These are phyloP conservation scores for Rhododendron molle DNA, from an alignment of 148 eudicot genomes.

Conservation along the genomic window DNA sequence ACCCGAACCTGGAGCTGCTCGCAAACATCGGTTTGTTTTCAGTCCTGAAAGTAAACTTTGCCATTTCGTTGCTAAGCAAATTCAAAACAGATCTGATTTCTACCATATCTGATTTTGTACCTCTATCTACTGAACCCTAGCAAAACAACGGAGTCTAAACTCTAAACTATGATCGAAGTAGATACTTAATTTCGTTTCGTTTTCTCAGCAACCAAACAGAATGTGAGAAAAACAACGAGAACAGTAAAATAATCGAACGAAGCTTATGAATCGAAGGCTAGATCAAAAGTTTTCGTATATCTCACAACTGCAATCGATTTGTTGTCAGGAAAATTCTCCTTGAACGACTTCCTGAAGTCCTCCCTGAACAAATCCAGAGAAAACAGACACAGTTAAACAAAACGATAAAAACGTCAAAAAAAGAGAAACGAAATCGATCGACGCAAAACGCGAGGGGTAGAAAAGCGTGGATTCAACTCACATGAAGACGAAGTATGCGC, in stretches of 20 bases:
- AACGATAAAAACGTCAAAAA: neutral
- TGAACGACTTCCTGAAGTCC: slow-evolving; percentile 31
- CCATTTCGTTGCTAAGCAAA: neutral
- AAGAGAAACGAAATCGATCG: neutral
- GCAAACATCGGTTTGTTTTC: neutral
- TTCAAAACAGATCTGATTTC: neutral
- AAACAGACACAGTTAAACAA: neutral
- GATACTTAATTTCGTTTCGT: neutral
- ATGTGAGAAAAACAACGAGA: neutral
- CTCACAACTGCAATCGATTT: slow-evolving; percentile 30
- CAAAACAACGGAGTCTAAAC: neutral
- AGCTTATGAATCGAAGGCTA: neutral
- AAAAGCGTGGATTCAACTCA: neutral
- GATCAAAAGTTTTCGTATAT: neutral
- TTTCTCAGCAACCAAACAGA: slow-evolving; percentile 1
- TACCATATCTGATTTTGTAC: neutral
- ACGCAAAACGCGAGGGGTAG: neutral
- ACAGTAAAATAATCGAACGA: neutral
- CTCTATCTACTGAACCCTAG: neutral
- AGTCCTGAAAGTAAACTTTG: neutral
- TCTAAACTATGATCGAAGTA: neutral
- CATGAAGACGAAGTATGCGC: slow-evolving; percentile 34
- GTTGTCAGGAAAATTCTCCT: slow-evolving; percentile 37
- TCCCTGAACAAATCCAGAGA: slow-evolving; percentile 20
- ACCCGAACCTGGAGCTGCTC: neutral